Conservation (phyloP, 371 early-diverging fungal species). For the Polyrhizophydium stewartii region DNA sequence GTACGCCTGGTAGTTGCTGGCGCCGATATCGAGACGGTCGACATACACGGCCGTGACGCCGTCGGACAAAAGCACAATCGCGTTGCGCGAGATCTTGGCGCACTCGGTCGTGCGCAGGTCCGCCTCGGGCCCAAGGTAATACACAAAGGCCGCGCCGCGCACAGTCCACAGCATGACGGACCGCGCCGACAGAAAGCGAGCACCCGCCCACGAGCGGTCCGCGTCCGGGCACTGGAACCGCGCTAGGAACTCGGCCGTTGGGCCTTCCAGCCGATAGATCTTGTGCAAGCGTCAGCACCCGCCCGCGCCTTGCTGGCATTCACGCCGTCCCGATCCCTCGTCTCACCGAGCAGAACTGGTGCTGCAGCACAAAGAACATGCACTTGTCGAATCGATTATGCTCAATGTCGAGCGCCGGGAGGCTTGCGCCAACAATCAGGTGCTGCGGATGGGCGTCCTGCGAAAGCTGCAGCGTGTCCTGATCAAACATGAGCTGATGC, state of each 20-base stretch:
- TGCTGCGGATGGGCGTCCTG: conserved; percentile 4
- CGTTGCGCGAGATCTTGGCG: conserved; percentile 5
- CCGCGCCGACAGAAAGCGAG: conserved; percentile 19
- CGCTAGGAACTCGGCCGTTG: background rate
- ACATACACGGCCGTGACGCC: conserved; percentile 8
- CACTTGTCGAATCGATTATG: conserved; percentile 17
- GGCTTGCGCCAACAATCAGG: background rate
- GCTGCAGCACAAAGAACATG: conserved; percentile 12
- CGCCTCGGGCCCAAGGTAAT: conserved; percentile 16
- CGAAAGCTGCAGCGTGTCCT: conserved; percentile 3
- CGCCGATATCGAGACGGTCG: conserved; percentile 28
- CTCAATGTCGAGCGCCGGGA: conserved; percentile 5
- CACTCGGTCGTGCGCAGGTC: conserved; percentile 5
- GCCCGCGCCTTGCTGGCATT: too few relatives aligned
- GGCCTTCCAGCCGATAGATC: too few relatives aligned
- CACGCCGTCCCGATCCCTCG: too few relatives aligned
- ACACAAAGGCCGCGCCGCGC: conserved; percentile 9
- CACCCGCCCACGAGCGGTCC: conserved; percentile 18
- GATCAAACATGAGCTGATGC: conserved; percentile 12
- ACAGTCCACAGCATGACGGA: conserved; percentile 28
- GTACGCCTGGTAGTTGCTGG: background rate
- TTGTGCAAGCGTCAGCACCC: too few relatives aligned
- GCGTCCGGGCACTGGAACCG: background rate
- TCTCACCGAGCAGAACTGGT: conserved; percentile 13
- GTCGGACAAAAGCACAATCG: conserved; percentile 12